Conservation (phyloP, 805 yeast species). For the Saturnispora diversa region DNA sequence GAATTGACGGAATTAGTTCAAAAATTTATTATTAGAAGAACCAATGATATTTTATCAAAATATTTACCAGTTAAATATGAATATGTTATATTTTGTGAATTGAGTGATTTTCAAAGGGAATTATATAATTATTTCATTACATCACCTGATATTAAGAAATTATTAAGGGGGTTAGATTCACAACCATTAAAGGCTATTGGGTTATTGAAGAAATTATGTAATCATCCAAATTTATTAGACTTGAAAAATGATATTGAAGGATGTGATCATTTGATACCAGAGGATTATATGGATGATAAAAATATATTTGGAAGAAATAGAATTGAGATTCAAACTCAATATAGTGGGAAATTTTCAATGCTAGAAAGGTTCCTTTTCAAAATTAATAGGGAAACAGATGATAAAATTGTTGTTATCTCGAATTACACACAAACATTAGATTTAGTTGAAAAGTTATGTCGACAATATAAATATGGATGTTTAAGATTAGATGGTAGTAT, state of each 20-base stretch:
- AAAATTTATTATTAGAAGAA: constrained; percentile 85
- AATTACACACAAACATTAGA: constrained; percentile 94
- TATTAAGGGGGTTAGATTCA: constrained; percentile 60
- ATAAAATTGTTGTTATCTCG: constrained; percentile 89
- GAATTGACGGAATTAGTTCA: constrained; percentile 74
- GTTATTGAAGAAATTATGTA: constrained; percentile 79
- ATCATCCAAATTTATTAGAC: constrained; percentile 81
- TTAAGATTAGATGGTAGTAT: constrained; percentile 87
- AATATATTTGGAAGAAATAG: constrained; percentile 46
- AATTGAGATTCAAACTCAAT: constrained; percentile 71
- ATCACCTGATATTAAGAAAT: constrained; percentile 65
- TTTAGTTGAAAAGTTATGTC: constrained; percentile 78
- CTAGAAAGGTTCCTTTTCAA: constrained; percentile 76
- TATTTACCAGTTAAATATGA: constrained; percentile 94
- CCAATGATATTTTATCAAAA: constrained; percentile 89
- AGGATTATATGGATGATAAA: constrained; percentile 51
- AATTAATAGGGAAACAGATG: constrained; percentile 75
- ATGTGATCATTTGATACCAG: constrained; percentile 57
- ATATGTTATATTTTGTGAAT: constrained; percentile 86
- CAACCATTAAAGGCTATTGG: constrained; percentile 91
- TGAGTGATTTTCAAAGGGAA: constrained; percentile 66
- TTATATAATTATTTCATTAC: constrained; percentile 69
- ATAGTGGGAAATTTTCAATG: constrained; percentile 80
- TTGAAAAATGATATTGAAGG: constrained; percentile 76
- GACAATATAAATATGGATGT: constrained; percentile 63